Evolutionary conservation across 768 basidiomycete genomes (phyloP).

Genomic region (Serendipita indica): DNA sequence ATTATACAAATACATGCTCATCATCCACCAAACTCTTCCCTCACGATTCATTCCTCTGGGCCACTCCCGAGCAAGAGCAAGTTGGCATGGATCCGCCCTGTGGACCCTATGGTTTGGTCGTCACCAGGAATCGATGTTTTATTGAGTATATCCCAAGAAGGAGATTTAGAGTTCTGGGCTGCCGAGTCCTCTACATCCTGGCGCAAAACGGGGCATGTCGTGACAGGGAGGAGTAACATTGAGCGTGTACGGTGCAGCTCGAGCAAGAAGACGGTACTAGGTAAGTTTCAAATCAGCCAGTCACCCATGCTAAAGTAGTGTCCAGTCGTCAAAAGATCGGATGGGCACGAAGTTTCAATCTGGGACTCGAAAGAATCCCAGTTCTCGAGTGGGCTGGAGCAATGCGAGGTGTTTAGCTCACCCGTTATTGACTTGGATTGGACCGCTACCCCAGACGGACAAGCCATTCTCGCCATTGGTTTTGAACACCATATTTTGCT

Average conservation of each 20-base stretch:
- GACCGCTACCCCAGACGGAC: constrained; percentile 79
- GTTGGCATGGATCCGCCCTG: constrained; percentile 45
- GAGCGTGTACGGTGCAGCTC: constrained; percentile 73
- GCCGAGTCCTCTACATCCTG: constrained; percentile 37
- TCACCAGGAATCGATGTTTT: constrained; percentile 39
- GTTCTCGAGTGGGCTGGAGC: constrained; percentile 82
- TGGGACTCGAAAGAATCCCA: constrained; percentile 95
- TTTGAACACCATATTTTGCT: constrained; percentile 65
- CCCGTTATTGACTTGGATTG: constrained; percentile 76
- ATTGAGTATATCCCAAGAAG: constrained; percentile 58
- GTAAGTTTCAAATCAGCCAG: constrained; percentile 29
- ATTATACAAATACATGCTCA: constrained; percentile 38
- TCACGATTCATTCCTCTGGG: constrained; percentile 35
- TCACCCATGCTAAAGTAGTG: background rate
- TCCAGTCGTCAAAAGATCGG: constrained; percentile 43
- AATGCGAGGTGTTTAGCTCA: constrained; percentile 41
- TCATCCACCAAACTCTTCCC: constrained; percentile 19
- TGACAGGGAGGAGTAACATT: constrained; percentile 51
- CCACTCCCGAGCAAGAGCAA: constrained; percentile 29
- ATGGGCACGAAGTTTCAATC: constrained; percentile 72
- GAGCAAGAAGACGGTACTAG: constrained; percentile 78
- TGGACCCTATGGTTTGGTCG: constrained; percentile 83
- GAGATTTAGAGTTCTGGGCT: constrained; percentile 80
- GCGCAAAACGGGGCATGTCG: constrained; percentile 59
- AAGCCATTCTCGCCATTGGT: constrained; percentile 84